phyloP scores from a whole-genome alignment of 345 rosid species.

The Lumnitzera racemosa region DNA sequence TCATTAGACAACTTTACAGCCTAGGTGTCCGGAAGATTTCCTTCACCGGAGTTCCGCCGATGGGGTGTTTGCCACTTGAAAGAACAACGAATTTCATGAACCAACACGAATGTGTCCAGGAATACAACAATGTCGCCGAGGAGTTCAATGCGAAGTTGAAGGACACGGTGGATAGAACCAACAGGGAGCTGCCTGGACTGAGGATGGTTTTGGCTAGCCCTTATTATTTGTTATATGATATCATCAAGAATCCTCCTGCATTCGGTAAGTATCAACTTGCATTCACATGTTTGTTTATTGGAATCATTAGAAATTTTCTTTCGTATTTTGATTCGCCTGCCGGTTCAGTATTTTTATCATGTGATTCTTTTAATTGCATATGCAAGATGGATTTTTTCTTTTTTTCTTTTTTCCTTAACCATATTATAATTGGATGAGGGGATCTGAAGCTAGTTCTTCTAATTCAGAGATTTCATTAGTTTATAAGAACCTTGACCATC shows the following conservation, averaged over 20 bases:
- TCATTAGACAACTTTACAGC: constrained; percentile 25
- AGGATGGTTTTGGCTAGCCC: constrained; percentile 24
- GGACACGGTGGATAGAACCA: constrained; percentile 24
- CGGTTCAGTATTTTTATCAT: not conserved
- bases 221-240: constrained; percentile 26
- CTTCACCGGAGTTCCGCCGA: constrained; percentile 50
- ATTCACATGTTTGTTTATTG: too few relatives aligned
- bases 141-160: constrained; percentile 44
- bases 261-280: constrained; percentile 28
- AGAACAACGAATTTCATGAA: constrained; percentile 35
- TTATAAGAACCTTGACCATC: too few relatives aligned
- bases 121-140: constrained; percentile 38
- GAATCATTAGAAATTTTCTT: not conserved
- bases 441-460: too few relatives aligned
- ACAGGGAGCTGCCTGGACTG: constrained; percentile 40
- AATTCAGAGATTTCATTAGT: too few relatives aligned
- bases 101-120: constrained; percentile 18
- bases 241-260: constrained; percentile 24
- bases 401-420: too few relatives aligned
- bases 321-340: not conserved
- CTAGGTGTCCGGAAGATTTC: constrained; percentile 53
- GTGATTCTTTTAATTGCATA: too few relatives aligned
- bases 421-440: too few relatives aligned
- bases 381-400: too few relatives aligned
- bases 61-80: constrained; percentile 74